phyloP scores from a whole-genome alignment of 129 eudicot genomes.

The Glebionis coronaria region DNA sequence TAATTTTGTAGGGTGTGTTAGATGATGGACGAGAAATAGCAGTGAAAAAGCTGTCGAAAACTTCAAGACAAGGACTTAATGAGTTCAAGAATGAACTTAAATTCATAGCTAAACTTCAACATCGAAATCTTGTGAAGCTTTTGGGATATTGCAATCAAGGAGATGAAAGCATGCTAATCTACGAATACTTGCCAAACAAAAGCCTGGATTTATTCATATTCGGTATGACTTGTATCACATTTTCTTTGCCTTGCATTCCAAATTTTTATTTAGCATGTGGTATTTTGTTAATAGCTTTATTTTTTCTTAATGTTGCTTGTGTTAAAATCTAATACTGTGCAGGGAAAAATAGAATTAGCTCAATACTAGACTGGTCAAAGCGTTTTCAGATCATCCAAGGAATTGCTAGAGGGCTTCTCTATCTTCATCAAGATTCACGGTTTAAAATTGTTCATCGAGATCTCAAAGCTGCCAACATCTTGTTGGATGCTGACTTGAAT shows the following conservation, averaged over 20 bases:
- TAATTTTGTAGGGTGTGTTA: constrained; percentile 9
- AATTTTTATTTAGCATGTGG: too few species aligned
- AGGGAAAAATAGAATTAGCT: constrained; percentile 24
- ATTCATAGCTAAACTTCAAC: constrained; percentile 45
- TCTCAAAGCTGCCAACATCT: constrained; percentile 18
- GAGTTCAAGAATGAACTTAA: constrained; percentile 45
- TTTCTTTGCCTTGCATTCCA: too few species aligned
- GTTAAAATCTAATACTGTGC: neutral
- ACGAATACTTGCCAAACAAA: constrained; percentile 22
- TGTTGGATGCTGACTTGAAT: constrained; percentile 16
- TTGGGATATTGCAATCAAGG: constrained; percentile 37
- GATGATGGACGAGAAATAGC: constrained; percentile 36
- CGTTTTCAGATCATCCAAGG: constrained; percentile 33
- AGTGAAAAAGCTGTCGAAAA: constrained; percentile 38
- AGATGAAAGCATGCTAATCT: constrained; percentile 31
- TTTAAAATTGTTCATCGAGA: constrained; percentile 21
- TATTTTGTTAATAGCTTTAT: neutral
- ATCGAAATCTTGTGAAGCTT: constrained; percentile 41
- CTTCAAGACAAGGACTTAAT: constrained; percentile 39
- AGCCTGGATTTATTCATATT: constrained; percentile 24
- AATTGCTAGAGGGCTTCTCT: constrained; percentile 35
- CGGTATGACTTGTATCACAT: constrained; percentile 3
- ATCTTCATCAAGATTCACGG: constrained; percentile 43
- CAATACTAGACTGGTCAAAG: constrained; percentile 24
- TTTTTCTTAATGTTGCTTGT: neutral